Conservation (phyloP, 345 rosid genomes). For the Conringia planisiliqua region DNA sequence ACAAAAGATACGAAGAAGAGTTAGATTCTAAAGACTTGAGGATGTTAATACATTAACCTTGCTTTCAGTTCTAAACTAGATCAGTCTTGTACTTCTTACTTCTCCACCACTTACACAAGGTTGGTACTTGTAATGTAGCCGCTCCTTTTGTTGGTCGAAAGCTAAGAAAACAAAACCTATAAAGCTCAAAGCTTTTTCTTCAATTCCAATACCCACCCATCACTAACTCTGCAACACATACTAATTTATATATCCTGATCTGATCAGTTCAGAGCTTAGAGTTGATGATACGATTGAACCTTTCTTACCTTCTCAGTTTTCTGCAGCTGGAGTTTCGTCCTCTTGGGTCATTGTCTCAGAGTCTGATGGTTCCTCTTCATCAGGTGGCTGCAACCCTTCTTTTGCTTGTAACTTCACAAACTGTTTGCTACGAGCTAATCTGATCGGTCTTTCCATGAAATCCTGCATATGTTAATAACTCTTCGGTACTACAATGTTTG, state of each 20-base stretch:
- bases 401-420: slow-evolving; percentile 53
- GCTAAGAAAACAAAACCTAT: background rate
- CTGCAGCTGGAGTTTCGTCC: slow-evolving; percentile 24
- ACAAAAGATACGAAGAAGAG: background rate
- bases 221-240: slow-evolving; percentile 9
- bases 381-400: slow-evolving; percentile 40
- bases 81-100: slow-evolving; percentile 2
- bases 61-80: background rate
- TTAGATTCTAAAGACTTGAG: background rate
- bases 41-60: background rate
- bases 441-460: slow-evolving; percentile 65
- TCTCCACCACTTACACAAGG: background rate
- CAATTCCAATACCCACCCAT: background rate
- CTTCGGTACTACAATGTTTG: no score
- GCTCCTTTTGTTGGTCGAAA: background rate
- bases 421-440: slow-evolving; percentile 70
- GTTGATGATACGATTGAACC: background rate
- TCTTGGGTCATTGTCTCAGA: slow-evolving; percentile 31
- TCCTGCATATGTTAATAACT: slow-evolving; percentile 33
- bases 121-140: slow-evolving; percentile 1
- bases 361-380: slow-evolving; percentile 38
- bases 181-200: slow-evolving; percentile 7
- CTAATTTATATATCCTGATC: background rate
- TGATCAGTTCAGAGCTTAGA: background rate
- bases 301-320: slow-evolving; percentile 20